Base-by-base conservation (phyloP, 768 basidiomycete species). In the Wakefieldia striispora region DNA sequence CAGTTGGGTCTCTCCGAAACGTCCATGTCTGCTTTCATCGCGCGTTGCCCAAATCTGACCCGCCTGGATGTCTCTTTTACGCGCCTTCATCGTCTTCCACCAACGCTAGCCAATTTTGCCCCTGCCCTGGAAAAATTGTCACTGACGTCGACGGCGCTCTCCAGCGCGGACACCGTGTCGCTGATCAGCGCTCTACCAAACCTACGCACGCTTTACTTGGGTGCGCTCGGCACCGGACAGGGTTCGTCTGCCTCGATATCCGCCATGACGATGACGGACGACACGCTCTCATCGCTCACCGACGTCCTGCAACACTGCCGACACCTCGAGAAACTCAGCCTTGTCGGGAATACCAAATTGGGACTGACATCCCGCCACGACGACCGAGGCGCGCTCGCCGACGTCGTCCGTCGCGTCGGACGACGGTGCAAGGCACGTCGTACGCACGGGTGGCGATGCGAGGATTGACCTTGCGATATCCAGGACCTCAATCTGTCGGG, bases 1-100 rank as follows among this genome's bases (percentile, higher is more conserved):
- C 78, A 80, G 45, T 74, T 76, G 3, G 56, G 66, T 2, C 61
- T 88, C 29, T 75, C 79, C 9, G 84, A 86, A 49, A 51, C 55
- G 2, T 72, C 80, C 0, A 47, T 86, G 13, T 62, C 65, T 37
- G 52, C 65, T 7, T 60, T 83, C 12, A 56, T 83, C 6, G 51
- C 64, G 1, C 53, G 71, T 16, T 82, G 75, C 52, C 83, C 83
- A 3, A 71, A 74, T 42, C 53, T 88, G 17, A 64, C 64, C 33
- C 76, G 77, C 21, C 67, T 88, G 13, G 86, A 88, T 53, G 55
- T 83, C 14, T 86, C 86, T 6, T 88, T 85, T 66, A 88, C 84
- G 2, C 56, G 57, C 13, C 60, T 84, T 27, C 77, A 69, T 39
- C 77, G 73, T 37, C 70, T 69, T n/a, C 50, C 60, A 4, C 39